phyloP scores from a whole-genome alignment of 805 yeast genomes.

The Schwanniomyces sp. region DNA sequence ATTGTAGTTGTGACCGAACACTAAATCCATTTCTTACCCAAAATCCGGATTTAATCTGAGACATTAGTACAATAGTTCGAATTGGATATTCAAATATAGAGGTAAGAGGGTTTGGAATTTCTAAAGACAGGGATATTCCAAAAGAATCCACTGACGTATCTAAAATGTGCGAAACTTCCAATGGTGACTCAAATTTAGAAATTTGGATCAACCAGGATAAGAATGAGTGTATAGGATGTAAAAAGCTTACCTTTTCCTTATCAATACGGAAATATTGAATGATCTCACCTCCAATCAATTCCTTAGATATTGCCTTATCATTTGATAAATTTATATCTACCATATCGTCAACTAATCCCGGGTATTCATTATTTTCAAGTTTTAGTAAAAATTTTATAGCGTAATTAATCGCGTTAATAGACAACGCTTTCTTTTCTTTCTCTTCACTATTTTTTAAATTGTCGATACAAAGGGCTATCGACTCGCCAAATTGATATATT shows the following conservation, averaged over 20 bases:
- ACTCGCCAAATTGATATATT: constrained; percentile 60
- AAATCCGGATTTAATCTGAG: constrained; percentile 84
- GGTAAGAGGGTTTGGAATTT: constrained; percentile 17
- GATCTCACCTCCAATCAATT: constrained; percentile 18
- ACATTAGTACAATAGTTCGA: constrained; percentile 69
- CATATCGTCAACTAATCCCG: constrained; percentile 24
- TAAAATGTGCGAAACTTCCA: constrained; percentile 20
- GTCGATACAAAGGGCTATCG: constrained; percentile 47
- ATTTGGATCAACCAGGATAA: constrained; percentile 70
- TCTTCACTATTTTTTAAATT: constrained; percentile 15
- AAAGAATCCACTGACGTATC: constrained; percentile 9
- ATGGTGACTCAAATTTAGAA: constrained; percentile 26
- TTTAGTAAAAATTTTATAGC: constrained; percentile 28
- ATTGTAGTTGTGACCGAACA: constrained; percentile 72
- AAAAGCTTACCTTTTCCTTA: constrained; percentile 57
- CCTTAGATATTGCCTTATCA: constrained; percentile 15
- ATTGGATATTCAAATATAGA: constrained; percentile 70
- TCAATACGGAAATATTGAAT: constrained; percentile 27
- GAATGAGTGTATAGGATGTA: constrained; percentile 79
- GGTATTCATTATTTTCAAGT: constrained; percentile 28
- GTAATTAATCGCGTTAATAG: constrained; percentile 27
- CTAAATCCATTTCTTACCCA: constrained; percentile 96
- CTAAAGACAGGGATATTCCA: constrained; percentile 5
- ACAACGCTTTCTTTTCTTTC: constrained; percentile 12
- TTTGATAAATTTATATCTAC: constrained; percentile 22